phyloP scores from a whole-genome alignment of 139 green algal genomes.

The Chlamydomonas urium region DNA sequence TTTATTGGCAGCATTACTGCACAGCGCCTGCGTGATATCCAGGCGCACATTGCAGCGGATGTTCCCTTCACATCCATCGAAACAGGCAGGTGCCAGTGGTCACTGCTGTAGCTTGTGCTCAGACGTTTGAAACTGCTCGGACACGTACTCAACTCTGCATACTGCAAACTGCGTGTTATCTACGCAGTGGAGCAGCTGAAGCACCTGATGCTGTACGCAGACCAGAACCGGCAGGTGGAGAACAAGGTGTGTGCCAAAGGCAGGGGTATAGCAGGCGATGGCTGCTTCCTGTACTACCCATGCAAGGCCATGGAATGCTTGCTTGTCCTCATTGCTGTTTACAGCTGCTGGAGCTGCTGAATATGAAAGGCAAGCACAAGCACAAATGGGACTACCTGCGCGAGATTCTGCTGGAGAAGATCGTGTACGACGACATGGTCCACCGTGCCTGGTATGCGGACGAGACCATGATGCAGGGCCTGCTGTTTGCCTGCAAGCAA shows the following conservation, averaged over 20 bases:
- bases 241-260: conserved; percentile 47
- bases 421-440: conserved; percentile 54
- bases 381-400: conserved; percentile 59
- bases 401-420: conserved; percentile 33
- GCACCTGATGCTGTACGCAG: conserved; percentile 48
- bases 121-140: no score
- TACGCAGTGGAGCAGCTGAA: conserved; percentile 48
- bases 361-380: conserved; percentile 56
- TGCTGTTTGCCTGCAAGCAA: conserved; percentile 40
- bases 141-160: no score
- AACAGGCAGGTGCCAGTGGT: conserved; percentile 22
- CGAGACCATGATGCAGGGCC: conserved; percentile 18
- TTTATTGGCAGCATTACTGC: conserved; percentile 53
- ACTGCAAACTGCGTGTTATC: no score
- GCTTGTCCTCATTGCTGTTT: no score
- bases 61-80: conserved; percentile 42
- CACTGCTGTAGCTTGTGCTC: no score
- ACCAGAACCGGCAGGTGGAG: conserved; percentile 46
- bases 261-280: no score
- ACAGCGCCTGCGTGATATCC: conserved; percentile 38
- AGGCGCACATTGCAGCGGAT: conserved; percentile 34
- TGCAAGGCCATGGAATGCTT: no score
- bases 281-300: no score
- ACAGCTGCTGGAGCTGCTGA: conserved; percentile 54
- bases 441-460: conserved; percentile 33